phyloP scores from a whole-genome alignment of 495 filamentous ascomycete genomes.

The Penicillium waksmanii region DNA sequence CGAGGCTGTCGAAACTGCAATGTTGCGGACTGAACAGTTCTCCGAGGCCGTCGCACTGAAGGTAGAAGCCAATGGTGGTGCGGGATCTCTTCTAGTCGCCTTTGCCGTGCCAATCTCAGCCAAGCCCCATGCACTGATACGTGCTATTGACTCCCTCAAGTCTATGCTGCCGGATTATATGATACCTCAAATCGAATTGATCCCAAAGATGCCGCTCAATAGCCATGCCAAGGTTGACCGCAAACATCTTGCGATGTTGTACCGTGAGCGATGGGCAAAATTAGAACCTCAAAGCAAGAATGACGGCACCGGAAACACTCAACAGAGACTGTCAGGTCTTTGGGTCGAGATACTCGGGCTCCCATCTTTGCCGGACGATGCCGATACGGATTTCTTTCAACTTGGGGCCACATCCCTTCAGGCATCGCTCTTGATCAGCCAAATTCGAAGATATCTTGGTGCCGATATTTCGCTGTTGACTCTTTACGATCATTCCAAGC shows the following conservation, averaged over 20 bases:
- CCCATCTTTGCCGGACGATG: not conserved
- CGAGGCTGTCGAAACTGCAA: constrained; percentile 44
- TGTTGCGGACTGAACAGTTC: constrained; percentile 11
- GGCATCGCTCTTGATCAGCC: constrained; percentile 13
- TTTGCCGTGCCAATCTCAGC: constrained; percentile 8
- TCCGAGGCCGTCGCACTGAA: constrained; percentile 12
- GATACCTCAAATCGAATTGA: constrained; percentile 19
- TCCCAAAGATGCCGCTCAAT: constrained; percentile 21
- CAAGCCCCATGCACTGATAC: not conserved
- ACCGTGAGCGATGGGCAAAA: constrained; percentile 3
- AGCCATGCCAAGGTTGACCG: constrained; percentile 23
- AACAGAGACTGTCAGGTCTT: constrained; percentile 3
- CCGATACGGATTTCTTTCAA: constrained; percentile 16
- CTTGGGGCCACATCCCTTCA: constrained; percentile 20
- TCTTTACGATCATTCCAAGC: constrained; percentile 14
- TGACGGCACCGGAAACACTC: not conserved
- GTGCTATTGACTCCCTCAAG: constrained; percentile 2
- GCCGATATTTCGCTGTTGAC: constrained; percentile 8
- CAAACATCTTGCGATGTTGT: constrained; percentile 10
- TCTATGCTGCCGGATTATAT: constrained; percentile 15
- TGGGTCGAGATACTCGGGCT: constrained; percentile 12
- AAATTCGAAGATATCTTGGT: constrained; percentile 6
- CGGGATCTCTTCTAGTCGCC: constrained; percentile 18
- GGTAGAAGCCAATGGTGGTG: constrained; percentile 9
- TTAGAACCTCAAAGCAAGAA: not conserved